Evolutionary conservation across 768 basidiomycete species (phyloP), one percentile per base, ranked within the genome.

Genomic region (Tremella yokohamensis): DNA sequence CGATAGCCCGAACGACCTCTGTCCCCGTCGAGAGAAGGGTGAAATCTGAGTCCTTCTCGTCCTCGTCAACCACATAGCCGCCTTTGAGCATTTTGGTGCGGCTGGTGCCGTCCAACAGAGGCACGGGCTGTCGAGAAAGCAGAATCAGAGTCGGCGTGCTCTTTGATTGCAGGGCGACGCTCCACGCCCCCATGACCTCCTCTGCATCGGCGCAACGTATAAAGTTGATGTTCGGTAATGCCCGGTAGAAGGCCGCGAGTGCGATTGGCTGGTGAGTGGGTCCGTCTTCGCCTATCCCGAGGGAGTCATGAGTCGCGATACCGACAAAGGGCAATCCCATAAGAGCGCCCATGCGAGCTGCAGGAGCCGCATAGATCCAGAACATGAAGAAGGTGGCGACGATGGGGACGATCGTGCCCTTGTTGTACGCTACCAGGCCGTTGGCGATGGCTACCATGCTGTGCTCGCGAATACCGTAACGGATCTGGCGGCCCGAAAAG

Each of bases 301-400:
- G 72, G 13, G 67, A 61, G 56, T 76, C 74, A 62, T 76, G 74
- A 0, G 74, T 76, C 19, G 74, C 74, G 26, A 76, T 76, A 24
- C 70, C 74, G 63, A 76, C 74, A 60, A 76, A 67, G 11, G 72
- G 66, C 11, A 76, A 65, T 11, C 64, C 64, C 52, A 69, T 66
- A 3, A 76, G 56, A 15, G 70, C 72, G 3, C 69, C 40, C 74
- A 76, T 76, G 19, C 74, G 74, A 1, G 62, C 66, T 18, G 74
- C 70, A 0, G 74, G 72, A 9, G 74, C 74, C 13, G 74, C 74
- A 54, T 76, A 76, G 2, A 76, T 54, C 69, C 69, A 76, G 60
- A 76, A 76, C 70, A 76, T 76, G 65, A 76, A 76, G 64, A 74
- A 76, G 25, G 72, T 73, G 12, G 72, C 72, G 59, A 67, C 64